A percentile compares a stretch with the other conserved stretches of the same genome.
These are phyloP conservation scores for Cicer cuneatum DNA, from an alignment of 306 rosid species.

Conservation along the genomic window DNA sequence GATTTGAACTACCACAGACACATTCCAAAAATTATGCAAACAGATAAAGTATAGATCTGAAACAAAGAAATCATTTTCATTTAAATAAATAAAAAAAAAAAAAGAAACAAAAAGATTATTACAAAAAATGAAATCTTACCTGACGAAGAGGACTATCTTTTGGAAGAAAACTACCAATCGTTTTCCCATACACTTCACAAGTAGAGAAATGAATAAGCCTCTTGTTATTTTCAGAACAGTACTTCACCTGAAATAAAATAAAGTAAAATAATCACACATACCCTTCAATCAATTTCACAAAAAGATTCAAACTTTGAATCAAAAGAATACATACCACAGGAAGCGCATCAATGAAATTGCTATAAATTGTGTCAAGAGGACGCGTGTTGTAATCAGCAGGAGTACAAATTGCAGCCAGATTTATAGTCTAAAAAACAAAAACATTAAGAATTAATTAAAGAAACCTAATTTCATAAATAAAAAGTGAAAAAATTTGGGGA, in stretches of 20 bases:
- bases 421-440: slow-evolving; percentile 65
- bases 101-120: background rate
- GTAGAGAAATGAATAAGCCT: slow-evolving; percentile 97
- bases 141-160: slow-evolving; percentile 97
- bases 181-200: slow-evolving; percentile 99
- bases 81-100: background rate
- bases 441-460: background rate
- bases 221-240: slow-evolving; percentile 88
- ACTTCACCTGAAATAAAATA: slow-evolving; percentile 69
- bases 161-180: slow-evolving; percentile 95
- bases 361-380: slow-evolving; percentile 92
- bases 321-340: slow-evolving; percentile 74
- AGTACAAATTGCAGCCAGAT: slow-evolving; percentile 96
- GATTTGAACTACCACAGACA: slow-evolving; percentile 39
- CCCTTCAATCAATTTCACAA: slow-evolving; percentile 37
- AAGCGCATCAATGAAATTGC: slow-evolving; percentile 98
- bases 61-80: background rate
- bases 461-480: background rate
- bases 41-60: slow-evolving; percentile 41
- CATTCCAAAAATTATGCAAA: slow-evolving; percentile 35
- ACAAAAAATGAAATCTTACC: slow-evolving; percentile 58
- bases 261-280: slow-evolving; percentile 22
- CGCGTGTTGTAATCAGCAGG: slow-evolving; percentile 99
- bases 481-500: background rate
- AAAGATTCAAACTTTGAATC: background rate